Conservation (phyloP, 306 rosid genomes). For the Trifolium dubium region DNA sequence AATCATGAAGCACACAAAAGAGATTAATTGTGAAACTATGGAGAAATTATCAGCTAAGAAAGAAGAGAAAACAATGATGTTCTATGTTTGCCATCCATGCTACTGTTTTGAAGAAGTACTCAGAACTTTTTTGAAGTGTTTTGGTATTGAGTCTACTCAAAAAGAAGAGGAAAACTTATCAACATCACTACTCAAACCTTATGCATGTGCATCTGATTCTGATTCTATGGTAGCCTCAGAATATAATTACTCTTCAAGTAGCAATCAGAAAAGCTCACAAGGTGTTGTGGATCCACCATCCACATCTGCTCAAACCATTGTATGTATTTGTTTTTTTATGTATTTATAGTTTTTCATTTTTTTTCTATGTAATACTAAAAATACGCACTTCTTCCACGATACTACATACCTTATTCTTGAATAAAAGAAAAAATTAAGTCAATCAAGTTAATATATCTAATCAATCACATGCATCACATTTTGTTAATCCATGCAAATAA, state of each 20-base stretch:
- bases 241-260: neutral
- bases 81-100: conserved; percentile 1
- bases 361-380: no score
- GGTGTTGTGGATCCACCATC: neutral
- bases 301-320: neutral
- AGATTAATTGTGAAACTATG: neutral
- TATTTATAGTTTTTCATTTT: no score
- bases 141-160: conserved; percentile 5
- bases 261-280: neutral
- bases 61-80: neutral
- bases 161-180: conserved; percentile 8
- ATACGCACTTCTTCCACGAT: no score
- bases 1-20: neutral
- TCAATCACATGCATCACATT: no score
- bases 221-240: neutral
- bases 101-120: neutral
- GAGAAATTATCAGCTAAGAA: neutral
- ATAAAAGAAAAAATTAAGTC: no score
- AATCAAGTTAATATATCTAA: no score
- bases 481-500: no score
- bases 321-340: neutral
- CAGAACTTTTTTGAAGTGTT: neutral
- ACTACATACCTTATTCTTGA: no score
- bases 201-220: neutral
- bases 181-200: neutral